Conservation (phyloP, 148 eudicot species). For the Chenopodium album region DNA sequence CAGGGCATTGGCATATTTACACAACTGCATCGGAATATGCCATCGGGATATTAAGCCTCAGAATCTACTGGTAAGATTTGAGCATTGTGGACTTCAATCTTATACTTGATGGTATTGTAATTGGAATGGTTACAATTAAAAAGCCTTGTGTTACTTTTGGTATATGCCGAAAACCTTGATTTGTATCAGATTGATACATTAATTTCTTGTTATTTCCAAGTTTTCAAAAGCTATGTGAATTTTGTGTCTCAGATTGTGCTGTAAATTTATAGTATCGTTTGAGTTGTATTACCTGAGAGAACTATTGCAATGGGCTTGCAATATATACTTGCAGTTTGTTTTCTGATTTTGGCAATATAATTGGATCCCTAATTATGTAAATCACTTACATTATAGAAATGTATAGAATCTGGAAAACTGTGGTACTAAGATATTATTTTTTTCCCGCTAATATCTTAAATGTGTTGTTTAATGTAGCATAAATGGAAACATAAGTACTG, state of each 20-base stretch:
- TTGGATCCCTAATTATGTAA: background rate
- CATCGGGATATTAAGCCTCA: conserved; percentile 98
- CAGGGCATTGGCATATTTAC: conserved; percentile 87
- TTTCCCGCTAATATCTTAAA: background rate
- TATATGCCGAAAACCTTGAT: background rate
- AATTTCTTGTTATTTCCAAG: background rate
- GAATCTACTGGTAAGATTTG: conserved; percentile 69
- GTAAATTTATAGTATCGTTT: background rate
- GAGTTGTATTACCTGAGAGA: background rate
- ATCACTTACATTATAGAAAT: background rate
- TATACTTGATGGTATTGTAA: background rate
- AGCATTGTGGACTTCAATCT: conserved; percentile 11
- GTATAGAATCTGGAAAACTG: background rate
- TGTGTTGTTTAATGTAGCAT: background rate
- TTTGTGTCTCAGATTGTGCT: background rate
- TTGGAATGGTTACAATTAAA: background rate
- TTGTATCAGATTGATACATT: background rate
- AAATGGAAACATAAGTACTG: background rate
- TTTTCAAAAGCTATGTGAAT: background rate
- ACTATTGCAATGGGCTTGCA: background rate
- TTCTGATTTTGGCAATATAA: background rate
- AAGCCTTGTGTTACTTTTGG: background rate
- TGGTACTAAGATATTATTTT: background rate
- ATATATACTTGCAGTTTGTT: conserved; percentile 4
- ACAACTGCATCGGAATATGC: conserved; percentile 85